Percentiles rank a stretch among this genome's conserved stretches.
Evolutionary conservation across 805 yeast species (phyloP).

Genomic region (Pichia scutulata): DNA sequence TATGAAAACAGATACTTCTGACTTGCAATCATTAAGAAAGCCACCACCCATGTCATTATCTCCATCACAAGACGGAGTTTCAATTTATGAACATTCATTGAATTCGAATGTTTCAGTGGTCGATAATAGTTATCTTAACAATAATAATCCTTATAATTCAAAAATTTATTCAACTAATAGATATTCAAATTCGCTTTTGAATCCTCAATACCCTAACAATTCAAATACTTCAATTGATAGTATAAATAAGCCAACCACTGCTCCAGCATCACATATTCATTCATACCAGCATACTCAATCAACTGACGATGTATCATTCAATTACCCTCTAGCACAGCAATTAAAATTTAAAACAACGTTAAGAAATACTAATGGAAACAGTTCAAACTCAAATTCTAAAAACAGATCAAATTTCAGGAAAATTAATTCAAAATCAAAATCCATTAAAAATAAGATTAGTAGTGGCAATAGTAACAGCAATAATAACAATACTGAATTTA

Average conservation of each 20-base stretch:
- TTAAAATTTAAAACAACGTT: conserved; percentile 45
- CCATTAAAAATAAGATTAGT: conserved; percentile 16
- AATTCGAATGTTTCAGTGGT: not conserved
- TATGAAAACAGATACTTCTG: not conserved
- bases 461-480: conserved; percentile 15
- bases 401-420: not conserved
- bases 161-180: not conserved
- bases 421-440: not conserved
- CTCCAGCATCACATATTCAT: not conserved
- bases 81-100: not conserved
- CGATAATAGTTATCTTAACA: not conserved
- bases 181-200: not conserved
- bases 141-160: not conserved
- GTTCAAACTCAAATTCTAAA: not conserved
- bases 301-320: not conserved
- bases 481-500: conserved; percentile 42
- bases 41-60: conserved; percentile 12
- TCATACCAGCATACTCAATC: not conserved
- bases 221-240: not conserved
- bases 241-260: not conserved
- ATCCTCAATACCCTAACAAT: not conserved
- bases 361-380: conserved; percentile 23
- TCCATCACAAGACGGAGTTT: not conserved
- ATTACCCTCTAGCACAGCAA: conserved; percentile 7
- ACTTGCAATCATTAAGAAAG: conserved; percentile 6